A percentile compares a stretch with the other conserved stretches of the same genome.
Conservation (phyloP, 2,329 filamentous ascomycete genomes). For the Aureobasidium sp. region DNA sequence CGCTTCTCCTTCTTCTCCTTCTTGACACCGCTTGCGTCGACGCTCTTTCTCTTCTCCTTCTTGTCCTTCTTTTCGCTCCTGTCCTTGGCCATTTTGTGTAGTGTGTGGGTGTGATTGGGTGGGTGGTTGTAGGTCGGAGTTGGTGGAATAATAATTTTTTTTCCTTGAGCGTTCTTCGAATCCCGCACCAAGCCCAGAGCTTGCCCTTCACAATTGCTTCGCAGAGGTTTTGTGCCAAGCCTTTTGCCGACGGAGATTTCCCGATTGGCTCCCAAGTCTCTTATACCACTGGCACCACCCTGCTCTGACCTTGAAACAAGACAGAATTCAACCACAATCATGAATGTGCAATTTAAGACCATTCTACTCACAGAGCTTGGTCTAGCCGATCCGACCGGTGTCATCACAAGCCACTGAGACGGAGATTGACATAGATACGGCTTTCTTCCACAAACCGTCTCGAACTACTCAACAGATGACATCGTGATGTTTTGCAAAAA, state of each 20-base stretch:
- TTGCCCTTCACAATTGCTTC: not conserved
- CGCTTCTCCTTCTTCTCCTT: constrained; percentile 52
- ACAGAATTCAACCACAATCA: not conserved
- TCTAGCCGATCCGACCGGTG: too few species aligned
- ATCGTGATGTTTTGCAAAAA: not conserved
- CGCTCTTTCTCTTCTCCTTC: constrained; percentile 31
- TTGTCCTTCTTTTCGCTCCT: constrained; percentile 36
- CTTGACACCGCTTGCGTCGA: constrained; percentile 26
- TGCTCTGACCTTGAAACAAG: not conserved
- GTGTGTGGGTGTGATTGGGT: not conserved
- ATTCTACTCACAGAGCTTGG: not conserved
- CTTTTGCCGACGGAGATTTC: constrained; percentile 2
- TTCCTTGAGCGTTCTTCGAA: not conserved
- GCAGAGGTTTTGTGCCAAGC: constrained; percentile 5
- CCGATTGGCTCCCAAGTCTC: not conserved
- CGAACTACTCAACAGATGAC: not conserved
- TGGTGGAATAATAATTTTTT: not conserved
- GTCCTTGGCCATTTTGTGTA: constrained; percentile 31
- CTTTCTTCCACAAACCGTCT: not conserved
- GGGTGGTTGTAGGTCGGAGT: not conserved
- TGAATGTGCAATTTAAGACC: not conserved
- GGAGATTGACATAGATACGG: too few species aligned
- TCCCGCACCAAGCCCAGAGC: not conserved
- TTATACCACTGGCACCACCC: not conserved
- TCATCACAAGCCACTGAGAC: too few species aligned